Base-by-base conservation (phyloP, 305 asterid species). In the Solanum hybrid region DNA sequence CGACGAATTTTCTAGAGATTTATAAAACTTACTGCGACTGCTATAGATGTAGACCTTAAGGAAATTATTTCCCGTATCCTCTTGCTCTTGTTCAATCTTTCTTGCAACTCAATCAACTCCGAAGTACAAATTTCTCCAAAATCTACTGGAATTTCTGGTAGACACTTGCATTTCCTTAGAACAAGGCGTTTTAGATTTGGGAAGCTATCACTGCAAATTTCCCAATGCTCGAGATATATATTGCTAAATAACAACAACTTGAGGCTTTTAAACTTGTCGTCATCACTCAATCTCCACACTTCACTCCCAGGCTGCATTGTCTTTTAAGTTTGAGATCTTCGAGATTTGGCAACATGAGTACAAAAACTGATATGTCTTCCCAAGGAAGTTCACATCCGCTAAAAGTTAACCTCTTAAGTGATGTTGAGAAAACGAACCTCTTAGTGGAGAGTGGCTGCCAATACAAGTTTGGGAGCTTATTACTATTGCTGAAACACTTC, bases 291-390 rank as follows among this genome's bases (percentile, higher is more conserved):
- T 38, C 88, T 88, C 79, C 79, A 73, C 17, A 73, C 37, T 27
- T 29, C 17, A 73, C 11, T 38, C 37, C n/a, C 37, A 27, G 79
- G 46, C 73, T n/a, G n/a, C 37, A n/a, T 64, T 27, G 77, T 56
- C 29, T 37, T 14, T 85, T 31, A 11, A 89, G 13, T 35, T 89
- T 89, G 37, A 86, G 89, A 14, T 85, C 66, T 86, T 85, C 89
- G 22, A 89, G 72, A 32, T 86, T 86, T 51, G 91, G 87, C 24
- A 89, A 36, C 89, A 36, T 16, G 14, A 51, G 9, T 16, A 12
- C 72, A 36, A 88, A 88, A 29, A 22, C 12, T 64, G 73, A 64
- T 6, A 80, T 88, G 40, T 37, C 40, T 37, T 37, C 40, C 40
- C 90, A 80, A 27, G 20, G 17, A 69, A 10, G 2, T 24, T n/a